phyloP scores from a whole-genome alignment of 768 basidiomycete species.

The Psilocybe sp. region DNA sequence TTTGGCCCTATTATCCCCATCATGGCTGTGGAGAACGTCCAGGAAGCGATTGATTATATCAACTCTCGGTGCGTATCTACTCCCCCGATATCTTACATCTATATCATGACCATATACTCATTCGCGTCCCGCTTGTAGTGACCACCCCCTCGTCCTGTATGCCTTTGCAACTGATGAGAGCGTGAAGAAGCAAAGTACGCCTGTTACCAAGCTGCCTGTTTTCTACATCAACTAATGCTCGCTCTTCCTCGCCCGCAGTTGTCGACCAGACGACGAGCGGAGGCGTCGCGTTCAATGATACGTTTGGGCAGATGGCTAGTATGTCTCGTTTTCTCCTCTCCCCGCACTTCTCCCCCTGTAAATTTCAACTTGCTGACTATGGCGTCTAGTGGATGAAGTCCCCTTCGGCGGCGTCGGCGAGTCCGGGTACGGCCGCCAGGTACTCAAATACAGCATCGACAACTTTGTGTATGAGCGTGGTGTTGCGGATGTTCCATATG shows the following conservation, averaged over 20 bases:
- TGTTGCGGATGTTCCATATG: slow-evolving; percentile 48
- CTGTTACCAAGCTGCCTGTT: too few species aligned
- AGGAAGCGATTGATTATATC: slow-evolving; percentile 56
- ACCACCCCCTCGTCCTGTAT: slow-evolving; percentile 62
- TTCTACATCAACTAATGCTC: too few species aligned
- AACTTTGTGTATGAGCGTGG: slow-evolving; percentile 48
- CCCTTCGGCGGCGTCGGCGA: slow-evolving; percentile 46
- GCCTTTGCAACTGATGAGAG: slow-evolving; percentile 52
- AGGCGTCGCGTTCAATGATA: slow-evolving; percentile 56
- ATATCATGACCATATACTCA: neutral
- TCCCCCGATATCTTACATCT: neutral
- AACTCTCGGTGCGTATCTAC: slow-evolving; percentile 47
- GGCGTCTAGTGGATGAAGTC: slow-evolving; percentile 20
- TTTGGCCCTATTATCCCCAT: slow-evolving; percentile 74
- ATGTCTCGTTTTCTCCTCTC: slow-evolving; percentile 11
- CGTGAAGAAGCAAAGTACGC: slow-evolving; percentile 36
- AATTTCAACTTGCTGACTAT: neutral
- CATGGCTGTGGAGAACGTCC: slow-evolving; percentile 50
- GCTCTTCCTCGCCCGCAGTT: too few species aligned
- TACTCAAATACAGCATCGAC: slow-evolving; percentile 52
- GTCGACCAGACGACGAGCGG: slow-evolving; percentile 57
- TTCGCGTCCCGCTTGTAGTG: slow-evolving; percentile 26
- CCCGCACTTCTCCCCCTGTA: neutral
- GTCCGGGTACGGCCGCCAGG: slow-evolving; percentile 61
- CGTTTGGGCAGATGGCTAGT: slow-evolving; percentile 52